Evolutionary conservation across 2,329 filamentous ascomycete species (phyloP), one percentile per base, ranked within the genome.

Genomic region (Tolypocladium cylindrosporum): DNA sequence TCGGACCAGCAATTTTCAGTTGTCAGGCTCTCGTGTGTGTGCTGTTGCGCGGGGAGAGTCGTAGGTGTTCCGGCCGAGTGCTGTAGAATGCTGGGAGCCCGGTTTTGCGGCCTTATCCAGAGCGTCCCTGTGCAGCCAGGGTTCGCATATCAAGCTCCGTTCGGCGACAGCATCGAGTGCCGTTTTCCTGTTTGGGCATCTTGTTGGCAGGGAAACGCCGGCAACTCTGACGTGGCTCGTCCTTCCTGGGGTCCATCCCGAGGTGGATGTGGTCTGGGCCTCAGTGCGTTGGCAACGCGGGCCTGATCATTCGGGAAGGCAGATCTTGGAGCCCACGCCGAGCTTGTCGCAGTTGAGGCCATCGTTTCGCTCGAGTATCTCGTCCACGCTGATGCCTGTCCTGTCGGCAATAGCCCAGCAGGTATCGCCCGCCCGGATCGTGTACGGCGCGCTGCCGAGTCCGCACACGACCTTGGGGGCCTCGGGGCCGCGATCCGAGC

Each of bases 391-490:
- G 57, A 79, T 59, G n/a, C 71, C 70, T 58, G 71, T 66, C 39
- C 62, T 66, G 58, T 81, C 63, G 1, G 75, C 78, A 65, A 84
- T 75, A 7, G 66, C 74, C 79, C 79, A 83, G 66, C 81, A 83
- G 9, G 78, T 80, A 60, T 84, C 78, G 6, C 77, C 79, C 9
- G 68, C 56, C 55, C 70, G 62, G 50, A 84, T 69, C 42, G 68
- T 67, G 63, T 81, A 76, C 7, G 68, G 63, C 65, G 52, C 70
- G 70, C 19, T 43, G 41, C 68, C 66, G 0, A 58, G 61, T 41
- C 75, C 75, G 50, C 61, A 58, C 57, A 59, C 31, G 52, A 56
- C 24, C 60, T 9, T 7, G 8, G 59, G 11, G 63, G 56, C 40
- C 7, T 54, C 31, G 11, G 39, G 39, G 13, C 52, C 43, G 41